phyloP scores from a whole-genome alignment of 106 monocot genomes.

The Allium fistulosum region DNA sequence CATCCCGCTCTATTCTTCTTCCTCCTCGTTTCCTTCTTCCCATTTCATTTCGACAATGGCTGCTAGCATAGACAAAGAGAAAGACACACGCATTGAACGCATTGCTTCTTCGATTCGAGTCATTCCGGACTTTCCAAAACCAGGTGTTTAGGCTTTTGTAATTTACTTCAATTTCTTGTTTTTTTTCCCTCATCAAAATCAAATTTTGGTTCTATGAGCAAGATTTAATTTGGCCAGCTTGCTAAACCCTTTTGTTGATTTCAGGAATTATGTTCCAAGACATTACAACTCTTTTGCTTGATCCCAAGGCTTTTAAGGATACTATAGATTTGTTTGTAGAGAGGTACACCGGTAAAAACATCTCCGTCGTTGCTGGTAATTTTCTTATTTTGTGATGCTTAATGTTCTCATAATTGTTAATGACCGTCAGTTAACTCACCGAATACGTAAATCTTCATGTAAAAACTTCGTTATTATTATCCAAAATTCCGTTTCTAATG shows the following conservation, averaged over 20 bases:
- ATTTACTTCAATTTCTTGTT: background rate
- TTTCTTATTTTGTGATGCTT: background rate
- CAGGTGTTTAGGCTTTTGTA: constrained; percentile 22
- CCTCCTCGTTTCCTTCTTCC: background rate
- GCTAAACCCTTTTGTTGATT: constrained; percentile 1
- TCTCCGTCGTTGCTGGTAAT: constrained; percentile 85
- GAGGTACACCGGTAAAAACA: constrained; percentile 62
- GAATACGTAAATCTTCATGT: background rate
- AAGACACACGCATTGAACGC: constrained; percentile 40
- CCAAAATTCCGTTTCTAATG: background rate
- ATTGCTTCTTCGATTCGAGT: constrained; percentile 75
- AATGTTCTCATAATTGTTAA: background rate
- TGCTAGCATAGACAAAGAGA: constrained; percentile 7
- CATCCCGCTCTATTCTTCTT: constrained; percentile 1
- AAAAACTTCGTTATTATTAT: too few species aligned
- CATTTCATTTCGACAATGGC: background rate
- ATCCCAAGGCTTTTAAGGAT: constrained; percentile 69
- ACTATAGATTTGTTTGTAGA: constrained; percentile 84
- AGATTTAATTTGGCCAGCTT: background rate
- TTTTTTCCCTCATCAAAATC: constrained; percentile 1
- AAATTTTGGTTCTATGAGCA: constrained; percentile 1
- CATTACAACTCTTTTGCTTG: constrained; percentile 84
- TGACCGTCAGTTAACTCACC: background rate
- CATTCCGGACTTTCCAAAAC: constrained; percentile 85
- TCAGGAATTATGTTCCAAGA: constrained; percentile 92